Evolutionary conservation across 2,329 filamentous ascomycete genomes (phyloP).

Genomic region (Pestalotiopsis sp.): DNA sequence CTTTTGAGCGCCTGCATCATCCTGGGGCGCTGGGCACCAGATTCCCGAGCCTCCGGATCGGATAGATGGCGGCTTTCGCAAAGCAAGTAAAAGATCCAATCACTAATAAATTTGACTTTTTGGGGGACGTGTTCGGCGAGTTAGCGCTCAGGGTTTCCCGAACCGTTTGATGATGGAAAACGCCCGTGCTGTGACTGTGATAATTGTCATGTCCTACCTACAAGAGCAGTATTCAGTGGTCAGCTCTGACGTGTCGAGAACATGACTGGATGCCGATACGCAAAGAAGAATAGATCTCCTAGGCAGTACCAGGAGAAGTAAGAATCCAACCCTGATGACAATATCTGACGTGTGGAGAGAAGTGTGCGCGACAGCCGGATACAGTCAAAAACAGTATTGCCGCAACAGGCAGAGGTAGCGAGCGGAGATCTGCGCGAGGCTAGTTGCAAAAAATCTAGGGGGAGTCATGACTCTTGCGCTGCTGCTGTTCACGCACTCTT

Average conservation of each 20-base stretch:
- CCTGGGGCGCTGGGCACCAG: neutral
- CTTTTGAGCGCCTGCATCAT: neutral
- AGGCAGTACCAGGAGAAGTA: neutral
- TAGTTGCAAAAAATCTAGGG: neutral
- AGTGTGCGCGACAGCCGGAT: neutral
- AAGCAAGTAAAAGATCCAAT: neutral
- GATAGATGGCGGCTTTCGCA: neutral
- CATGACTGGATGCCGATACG: too few relatives aligned
- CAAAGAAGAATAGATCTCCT: too few relatives aligned
- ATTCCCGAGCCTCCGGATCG: neutral
- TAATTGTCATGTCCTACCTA: too few relatives aligned
- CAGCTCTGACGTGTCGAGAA: too few relatives aligned
- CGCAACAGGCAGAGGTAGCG: neutral
- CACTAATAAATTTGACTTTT: neutral
- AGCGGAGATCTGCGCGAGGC: neutral
- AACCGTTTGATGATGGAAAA: too few relatives aligned
- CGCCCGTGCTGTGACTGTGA: too few relatives aligned
- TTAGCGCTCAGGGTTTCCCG: too few relatives aligned
- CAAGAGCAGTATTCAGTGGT: too few relatives aligned
- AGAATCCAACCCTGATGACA: neutral
- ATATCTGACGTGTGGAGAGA: neutral
- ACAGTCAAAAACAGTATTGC: neutral
- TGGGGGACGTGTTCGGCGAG: neutral
- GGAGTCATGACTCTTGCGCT: neutral
- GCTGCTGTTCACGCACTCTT: neutral